Percentiles rank a stretch among this genome's conserved stretches.
Conservation (phyloP, 768 basidiomycete genomes). For the Chalciporus piperatus region DNA sequence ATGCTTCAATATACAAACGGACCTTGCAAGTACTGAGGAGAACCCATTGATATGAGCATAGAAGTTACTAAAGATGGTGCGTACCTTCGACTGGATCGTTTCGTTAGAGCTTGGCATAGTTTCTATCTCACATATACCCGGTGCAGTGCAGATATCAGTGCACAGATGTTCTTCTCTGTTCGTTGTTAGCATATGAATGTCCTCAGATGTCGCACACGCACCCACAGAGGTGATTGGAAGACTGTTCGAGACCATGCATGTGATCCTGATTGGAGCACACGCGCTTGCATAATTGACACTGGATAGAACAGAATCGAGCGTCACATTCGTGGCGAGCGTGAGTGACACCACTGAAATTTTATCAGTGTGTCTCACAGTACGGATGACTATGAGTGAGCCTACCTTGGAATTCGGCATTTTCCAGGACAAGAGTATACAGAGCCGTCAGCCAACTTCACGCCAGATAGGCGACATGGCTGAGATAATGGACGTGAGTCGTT, state of each 20-base stretch:
- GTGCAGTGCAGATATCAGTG: slow-evolving; percentile 34
- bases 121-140: slow-evolving; percentile 53
- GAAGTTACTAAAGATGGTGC: not conserved
- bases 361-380: not conserved
- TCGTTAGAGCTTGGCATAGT: slow-evolving; percentile 52
- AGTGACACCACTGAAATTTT: slow-evolving; percentile 34
- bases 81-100: slow-evolving; percentile 27
- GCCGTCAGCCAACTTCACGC: slow-evolving; percentile 22
- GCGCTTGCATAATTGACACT: slow-evolving; percentile 49
- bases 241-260: slow-evolving; percentile 43
- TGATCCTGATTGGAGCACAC: slow-evolving; percentile 44
- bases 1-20: not conserved
- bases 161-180: slow-evolving; percentile 48
- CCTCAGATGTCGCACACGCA: slow-evolving; percentile 11
- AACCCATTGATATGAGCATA: no score
- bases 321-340: slow-evolving; percentile 49
- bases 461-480: slow-evolving; percentile 39
- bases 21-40: slow-evolving; percentile 49
- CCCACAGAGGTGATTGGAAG: slow-evolving; percentile 53
- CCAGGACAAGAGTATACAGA: slow-evolving; percentile 36
- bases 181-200: not conserved
- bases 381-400: not conserved
- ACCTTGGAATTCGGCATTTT: slow-evolving; percentile 41
- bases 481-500: not conserved
- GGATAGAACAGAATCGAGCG: slow-evolving; percentile 44